Base-by-base conservation (phyloP, 306 rosid genomes). In the Cajanus cajan region DNA sequence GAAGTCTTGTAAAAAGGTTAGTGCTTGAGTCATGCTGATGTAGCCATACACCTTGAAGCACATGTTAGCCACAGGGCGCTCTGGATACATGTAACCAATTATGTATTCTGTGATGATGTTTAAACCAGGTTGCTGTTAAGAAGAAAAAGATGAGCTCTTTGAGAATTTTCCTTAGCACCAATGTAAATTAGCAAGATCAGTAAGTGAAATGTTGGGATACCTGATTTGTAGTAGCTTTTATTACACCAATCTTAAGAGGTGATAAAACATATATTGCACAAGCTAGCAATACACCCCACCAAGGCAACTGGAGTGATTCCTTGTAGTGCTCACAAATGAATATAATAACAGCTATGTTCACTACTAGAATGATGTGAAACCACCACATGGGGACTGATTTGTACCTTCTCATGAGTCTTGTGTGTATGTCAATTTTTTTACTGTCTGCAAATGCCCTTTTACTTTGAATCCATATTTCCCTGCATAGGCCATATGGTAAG, bases 1-100 rank as follows among this genome's bases (percentile, higher is more conserved):
- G 47, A 90, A 92, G 82, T 94, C 98, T 36, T 19, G 47, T 68
- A 94, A 24, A 70, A 94, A 94, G 24, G 85, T 78, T 8, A 92
- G 79, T 70, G 93, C 97, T 87, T 94, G 98, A 25, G 64, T 0
- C 96, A 92, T 90, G 83, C 98, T 94, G 67, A 90, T 94, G 87
- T 90, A 94, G 12, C 98, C 97, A 57, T 89, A 94, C 47, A 94
- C 98, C 89, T 94, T 94, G 87, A 94, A 94, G 87, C 96, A 92
- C 97, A 92, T 90, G 85, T 92, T 92, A n/a, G 97, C 98, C 48
- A 94, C 94, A 0, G 98, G 98, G 74, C 85, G 89, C 68, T 88
- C 98, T 0, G 97, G 96, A 76, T 94, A 94, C 79, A 91, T 77
- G 79, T 92, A 94, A 21, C 98, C 98, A 59, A 94, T 89, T 62